Evolutionary conservation across 352 stramenopile species (phyloP), one percentile per base, ranked within the genome.

Genomic region (Pythium pyrilobum): DNA sequence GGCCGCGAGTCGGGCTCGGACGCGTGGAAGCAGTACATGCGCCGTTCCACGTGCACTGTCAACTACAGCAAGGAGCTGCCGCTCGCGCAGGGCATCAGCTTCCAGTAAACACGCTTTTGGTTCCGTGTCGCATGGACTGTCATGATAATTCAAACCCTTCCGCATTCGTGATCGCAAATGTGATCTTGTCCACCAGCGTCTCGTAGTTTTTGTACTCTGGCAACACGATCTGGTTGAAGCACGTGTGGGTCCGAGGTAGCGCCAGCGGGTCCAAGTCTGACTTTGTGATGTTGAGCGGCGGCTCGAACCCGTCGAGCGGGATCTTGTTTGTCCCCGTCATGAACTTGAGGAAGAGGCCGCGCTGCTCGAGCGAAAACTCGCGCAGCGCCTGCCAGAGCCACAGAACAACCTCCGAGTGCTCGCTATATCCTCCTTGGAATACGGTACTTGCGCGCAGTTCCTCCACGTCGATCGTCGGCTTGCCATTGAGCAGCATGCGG

Each of bases 21-120:
- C 47, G 69, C 87, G 13, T 97, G 90, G 90, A 97, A 97, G 77
- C 83, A 95, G 68, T 97, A 97, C 85, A 97, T 97, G 87, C 86
- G 90, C 28, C 85, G 90, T n/a, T 95, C 81, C 18, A 97, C 90
- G 47, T 96, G 87, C 72, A 97, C 90, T 31, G 83, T 97, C 65
- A 97, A 97, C 73, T 83, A 97, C 69, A 94, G 87, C 67, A 92
- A 97, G 64, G 79, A 90, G 57, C 72, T 97, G 9, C 89, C 89
- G 23, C 82, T 97, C 23, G 90, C 90, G 0, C 90, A 97, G 64
- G 90, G 90, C 52, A 97, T 97, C 50, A 85, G 96, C 64, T 97
- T 97, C 51, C 82, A 63, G 54, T 95, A 81, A 59, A 18, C 31
- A 32, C 25, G 4, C 13, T 58, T n/a, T 36, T 27, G 28, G 42